Conservation (phyloP, 495 filamentous ascomycete genomes). For the Amniculicola lignicola region DNA sequence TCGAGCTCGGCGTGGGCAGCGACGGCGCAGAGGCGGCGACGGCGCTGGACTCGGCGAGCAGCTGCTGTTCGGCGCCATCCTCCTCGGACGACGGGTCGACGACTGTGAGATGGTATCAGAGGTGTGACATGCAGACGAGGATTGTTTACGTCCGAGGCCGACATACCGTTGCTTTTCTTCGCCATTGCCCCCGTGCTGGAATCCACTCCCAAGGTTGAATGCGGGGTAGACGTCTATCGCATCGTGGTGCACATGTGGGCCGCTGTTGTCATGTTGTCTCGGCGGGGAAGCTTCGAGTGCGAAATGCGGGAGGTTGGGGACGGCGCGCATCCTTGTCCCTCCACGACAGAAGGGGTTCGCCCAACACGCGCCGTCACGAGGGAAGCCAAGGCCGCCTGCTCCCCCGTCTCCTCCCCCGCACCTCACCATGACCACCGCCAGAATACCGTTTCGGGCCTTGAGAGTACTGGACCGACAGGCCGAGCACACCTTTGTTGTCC, state of each 20-base stretch:
- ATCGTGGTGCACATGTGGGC: too few species aligned
- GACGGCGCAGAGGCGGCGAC: background rate
- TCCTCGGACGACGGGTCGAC: background rate
- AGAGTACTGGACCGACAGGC: slow-evolving; percentile 20
- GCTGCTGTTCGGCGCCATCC: slow-evolving; percentile 10
- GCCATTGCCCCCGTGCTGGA: background rate
- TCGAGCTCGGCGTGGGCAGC: background rate
- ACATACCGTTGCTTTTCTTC: background rate
- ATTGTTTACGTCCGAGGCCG: background rate
- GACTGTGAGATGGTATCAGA: background rate
- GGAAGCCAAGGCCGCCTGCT: slow-evolving; percentile 5
- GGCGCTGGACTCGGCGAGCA: slow-evolving; percentile 3
- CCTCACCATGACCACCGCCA: slow-evolving; percentile 16
- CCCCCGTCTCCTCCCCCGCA: background rate
- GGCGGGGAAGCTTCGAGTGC: background rate
- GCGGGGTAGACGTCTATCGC: background rate
- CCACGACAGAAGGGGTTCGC: background rate
- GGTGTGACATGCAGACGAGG: background rate
- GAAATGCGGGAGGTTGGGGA: slow-evolving; percentile 3
- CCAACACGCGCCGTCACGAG: slow-evolving; percentile 5
- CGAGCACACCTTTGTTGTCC: slow-evolving; percentile 51
- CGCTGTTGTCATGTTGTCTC: too few species aligned
- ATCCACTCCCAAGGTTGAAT: too few species aligned
- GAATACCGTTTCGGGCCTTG: slow-evolving; percentile 15
- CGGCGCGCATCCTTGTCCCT: background rate